Evolutionary conservation across 306 rosid genomes (phyloP).

Genomic region (Fragaria vesca): DNA sequence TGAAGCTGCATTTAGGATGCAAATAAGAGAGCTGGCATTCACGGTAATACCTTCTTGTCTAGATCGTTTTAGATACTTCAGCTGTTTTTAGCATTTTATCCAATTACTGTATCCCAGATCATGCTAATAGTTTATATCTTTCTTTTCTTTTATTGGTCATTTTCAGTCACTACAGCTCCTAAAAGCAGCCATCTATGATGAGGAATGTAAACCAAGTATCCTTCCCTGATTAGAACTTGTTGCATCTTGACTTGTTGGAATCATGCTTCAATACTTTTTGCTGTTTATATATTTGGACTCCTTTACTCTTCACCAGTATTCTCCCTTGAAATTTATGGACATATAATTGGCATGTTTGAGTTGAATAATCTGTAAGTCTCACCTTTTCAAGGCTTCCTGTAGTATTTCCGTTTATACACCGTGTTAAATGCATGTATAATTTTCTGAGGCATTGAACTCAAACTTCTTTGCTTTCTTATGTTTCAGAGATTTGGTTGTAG

Average conservation of each 20-base stretch:
- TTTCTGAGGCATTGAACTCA: not conserved
- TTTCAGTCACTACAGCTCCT: conserved; percentile 90
- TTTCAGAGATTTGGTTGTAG: conserved; percentile 93
- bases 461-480: conserved; percentile 21
- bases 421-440: not conserved
- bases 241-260: conserved; percentile 22
- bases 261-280: conserved; percentile 21
- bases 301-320: conserved; percentile 70
- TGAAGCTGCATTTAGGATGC: conserved; percentile 73
- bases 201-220: conserved; percentile 90
- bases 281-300: conserved; percentile 27
- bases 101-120: not conserved
- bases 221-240: conserved; percentile 39
- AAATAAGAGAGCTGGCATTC: conserved; percentile 77
- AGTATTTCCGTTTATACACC: not conserved
- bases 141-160: not conserved
- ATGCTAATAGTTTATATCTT: not conserved
- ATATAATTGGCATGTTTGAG: conserved; percentile 96
- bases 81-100: not conserved
- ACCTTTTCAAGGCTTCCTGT: conserved; percentile 7
- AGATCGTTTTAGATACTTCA: not conserved
- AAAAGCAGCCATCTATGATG: conserved; percentile 70
- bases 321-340: conserved; percentile 91
- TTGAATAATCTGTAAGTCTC: conserved; percentile 83
- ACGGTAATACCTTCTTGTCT: conserved; percentile 50